Base-by-base conservation (phyloP, 306 rosid species). In the Prunus campanulata region DNA sequence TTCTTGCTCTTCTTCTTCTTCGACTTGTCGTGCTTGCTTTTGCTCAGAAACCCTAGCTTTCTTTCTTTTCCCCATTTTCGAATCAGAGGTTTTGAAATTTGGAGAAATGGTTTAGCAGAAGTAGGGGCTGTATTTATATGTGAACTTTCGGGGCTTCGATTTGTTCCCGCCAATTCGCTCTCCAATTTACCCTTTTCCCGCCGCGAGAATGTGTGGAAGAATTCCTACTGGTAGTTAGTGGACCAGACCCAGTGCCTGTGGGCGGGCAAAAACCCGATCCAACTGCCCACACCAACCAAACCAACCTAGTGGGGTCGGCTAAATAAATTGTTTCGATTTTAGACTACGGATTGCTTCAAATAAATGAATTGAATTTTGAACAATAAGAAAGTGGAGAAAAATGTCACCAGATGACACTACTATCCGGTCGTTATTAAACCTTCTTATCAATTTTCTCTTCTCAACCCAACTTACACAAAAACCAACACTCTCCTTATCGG, bases 21-120 rank as follows among this genome's bases (percentile, higher is more conserved):
- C 82, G n/a, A 71, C 71, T 11, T 83, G 81, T 24, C 74, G 77
- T 5, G n/a, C 70, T 78, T 60, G 79, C 39, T 83, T 90, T 7
- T 86, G 91, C 11, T 84, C 85, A 4, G 89, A 83, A 88, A 81
- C 90, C 90, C 90, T 87, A 83, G 74, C 22, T 81, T 81, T 88
- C 87, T 79, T 90, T 69, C 83, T 81, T 85, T 82, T 92, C 64
- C 81, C 91, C 97, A 90, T 92, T 57, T 25, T 24, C 68, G 44
- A 46, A 16, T 11, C 75, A 4, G 74, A 25, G 3, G 25, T 8
- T 29, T 22, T 14, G 32, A 24, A 16, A n/a, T 61, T 19, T 57
- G 46, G 52, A 10, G 51, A 75, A 9, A 8, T 1, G 18, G 1
- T 13, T 0, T 13, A 13, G 0, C n/a, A 14, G 27, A 39, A n/a